phyloP scores from a whole-genome alignment of 2,329 filamentous ascomycete genomes.

The Cladophialophora exuberans region DNA sequence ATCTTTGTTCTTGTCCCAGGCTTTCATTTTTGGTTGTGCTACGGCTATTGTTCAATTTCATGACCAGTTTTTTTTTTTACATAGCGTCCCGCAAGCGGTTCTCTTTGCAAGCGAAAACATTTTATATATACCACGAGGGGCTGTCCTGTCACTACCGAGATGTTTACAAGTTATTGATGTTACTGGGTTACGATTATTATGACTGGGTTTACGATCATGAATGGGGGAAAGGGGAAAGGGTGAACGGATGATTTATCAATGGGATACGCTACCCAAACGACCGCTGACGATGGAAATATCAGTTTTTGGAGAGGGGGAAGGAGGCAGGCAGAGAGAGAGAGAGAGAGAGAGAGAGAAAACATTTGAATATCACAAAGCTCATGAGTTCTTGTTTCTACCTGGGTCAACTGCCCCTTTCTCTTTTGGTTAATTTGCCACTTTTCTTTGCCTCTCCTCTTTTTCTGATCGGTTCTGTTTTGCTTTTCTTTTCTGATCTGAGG shows the following conservation, averaged over 20 bases:
- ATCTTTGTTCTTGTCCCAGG: neutral
- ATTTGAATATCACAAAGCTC: neutral
- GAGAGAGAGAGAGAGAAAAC: neutral
- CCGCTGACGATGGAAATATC: neutral
- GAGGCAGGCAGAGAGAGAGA: neutral
- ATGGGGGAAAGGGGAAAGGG: neutral
- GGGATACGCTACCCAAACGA: neutral
- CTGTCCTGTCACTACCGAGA: constrained; percentile 14
- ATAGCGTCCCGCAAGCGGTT: too few species aligned
- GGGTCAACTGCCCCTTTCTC: too few species aligned
- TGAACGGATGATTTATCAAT: neutral
- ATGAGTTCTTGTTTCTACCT: too few species aligned
- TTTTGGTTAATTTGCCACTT: too few species aligned
- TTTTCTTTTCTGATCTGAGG: too few species aligned
- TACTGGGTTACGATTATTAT: neutral
- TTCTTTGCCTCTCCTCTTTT: too few species aligned
- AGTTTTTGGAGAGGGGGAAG: neutral
- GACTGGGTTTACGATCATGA: too few species aligned
- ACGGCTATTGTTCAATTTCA: neutral
- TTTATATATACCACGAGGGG: neutral
- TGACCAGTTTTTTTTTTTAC: neutral
- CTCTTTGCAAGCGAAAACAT: too few species aligned
- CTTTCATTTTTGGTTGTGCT: neutral
- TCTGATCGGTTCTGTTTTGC: too few species aligned
- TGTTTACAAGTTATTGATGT: constrained; percentile 1